Evolutionary conservation across 495 filamentous ascomycete species (phyloP), one percentile per base, ranked within the genome.

Genomic region (Xylaria scruposa): DNA sequence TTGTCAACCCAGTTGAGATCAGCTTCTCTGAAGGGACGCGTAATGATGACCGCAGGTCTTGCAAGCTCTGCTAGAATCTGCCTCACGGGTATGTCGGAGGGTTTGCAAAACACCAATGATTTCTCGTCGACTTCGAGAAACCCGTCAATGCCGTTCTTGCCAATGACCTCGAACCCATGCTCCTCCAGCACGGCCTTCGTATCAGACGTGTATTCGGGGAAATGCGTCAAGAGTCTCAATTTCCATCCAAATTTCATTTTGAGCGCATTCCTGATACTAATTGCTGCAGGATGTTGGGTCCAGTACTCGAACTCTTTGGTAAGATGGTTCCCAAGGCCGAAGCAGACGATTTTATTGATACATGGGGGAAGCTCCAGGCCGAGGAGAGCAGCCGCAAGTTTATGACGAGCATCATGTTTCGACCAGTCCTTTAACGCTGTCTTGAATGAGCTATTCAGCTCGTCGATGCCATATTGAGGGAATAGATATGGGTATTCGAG

Each of bases 31-130:
- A 64, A 64, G 9, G 65, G 1, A 17, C n/a, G 47, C 17, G 65
- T 47, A 42, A 81, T 77, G 13, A 81, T 46, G 15, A 79, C 70
- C 0, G 76, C 70, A 7, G 78, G 79, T 61, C 77, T 59, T 26
- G 76, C 71, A 66, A 80, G 67, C 1, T 81, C 79, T 13, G 75
- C 63, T 2, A 77, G 13, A 9, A 81, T 61, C 24, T 79, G 54
- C 33, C 76, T 76, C 3, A 79, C 76, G 5, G 74, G 71, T 1
- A 74, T 56, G 19, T 74, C 67, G 0, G 74, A 58, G 5, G 21
- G 4, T 36, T 71, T 70, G 3, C 66, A 72, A 21, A 80, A 70
- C 0, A 81, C 74, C 0, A 77, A 8, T 0, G 74, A 76, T 19
- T 47, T 47, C 6, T 79, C 68, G 38, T 79, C 76, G 2, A 80